A percentile compares a stretch with the other conserved stretches of the same genome.
Evolutionary conservation across 2,329 filamentous ascomycete genomes (phyloP).

Genomic region (Alternaria novae-zelandiae): DNA sequence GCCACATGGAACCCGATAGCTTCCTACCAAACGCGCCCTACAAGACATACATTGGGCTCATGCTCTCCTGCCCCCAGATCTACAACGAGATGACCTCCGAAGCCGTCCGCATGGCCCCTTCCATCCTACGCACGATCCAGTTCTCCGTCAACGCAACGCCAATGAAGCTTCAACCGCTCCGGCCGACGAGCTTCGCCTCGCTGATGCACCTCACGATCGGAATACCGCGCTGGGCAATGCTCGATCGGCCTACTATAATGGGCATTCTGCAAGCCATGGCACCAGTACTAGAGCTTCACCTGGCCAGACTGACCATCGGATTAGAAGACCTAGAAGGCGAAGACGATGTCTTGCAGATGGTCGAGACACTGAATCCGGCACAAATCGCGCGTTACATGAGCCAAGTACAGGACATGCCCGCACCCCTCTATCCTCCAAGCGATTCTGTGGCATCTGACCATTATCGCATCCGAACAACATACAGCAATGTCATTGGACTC

Average conservation of each 20-base stretch:
- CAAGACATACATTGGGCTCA: neutral
- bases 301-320: constrained; percentile 3
- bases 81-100: constrained; percentile 4
- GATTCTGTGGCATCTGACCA: neutral
- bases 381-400: neutral
- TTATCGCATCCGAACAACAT: constrained; percentile 1
- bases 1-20: neutral
- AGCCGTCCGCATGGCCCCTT: neutral
- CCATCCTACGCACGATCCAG: neutral
- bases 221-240: constrained; percentile 1
- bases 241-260: neutral
- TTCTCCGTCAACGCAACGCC: neutral
- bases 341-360: neutral
- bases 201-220: constrained; percentile 4
- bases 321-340: neutral
- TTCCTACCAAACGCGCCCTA: neutral
- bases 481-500: constrained; percentile 1
- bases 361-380: neutral
- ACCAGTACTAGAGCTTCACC: neutral
- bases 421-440: neutral
- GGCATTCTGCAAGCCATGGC: neutral
- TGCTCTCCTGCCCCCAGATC: constrained; percentile 10
- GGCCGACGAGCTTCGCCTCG: neutral
- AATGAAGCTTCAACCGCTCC: neutral
- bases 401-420: neutral